Conservation (phyloP, 78 protist species). For the Pigoraptor vietnamica region DNA sequence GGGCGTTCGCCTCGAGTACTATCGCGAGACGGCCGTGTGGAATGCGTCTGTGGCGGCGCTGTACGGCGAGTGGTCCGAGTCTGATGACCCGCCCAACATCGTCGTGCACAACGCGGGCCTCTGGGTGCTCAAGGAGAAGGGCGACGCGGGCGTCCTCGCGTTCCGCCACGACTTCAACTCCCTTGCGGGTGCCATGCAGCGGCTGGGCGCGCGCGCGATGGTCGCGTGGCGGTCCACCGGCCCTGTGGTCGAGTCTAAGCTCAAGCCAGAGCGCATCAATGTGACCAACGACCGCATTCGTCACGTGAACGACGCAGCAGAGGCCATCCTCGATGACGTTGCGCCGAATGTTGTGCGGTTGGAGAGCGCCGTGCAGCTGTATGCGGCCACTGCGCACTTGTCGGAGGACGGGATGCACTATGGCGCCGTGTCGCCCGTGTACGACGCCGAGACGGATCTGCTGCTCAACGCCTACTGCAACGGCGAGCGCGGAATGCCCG, state of each 20-base stretch:
- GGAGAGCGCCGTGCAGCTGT: not conserved
- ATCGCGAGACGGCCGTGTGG: not conserved
- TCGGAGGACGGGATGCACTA: not conserved
- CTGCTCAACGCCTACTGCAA: not conserved
- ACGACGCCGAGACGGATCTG: not conserved
- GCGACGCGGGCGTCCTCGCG: not conserved
- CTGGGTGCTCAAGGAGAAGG: not conserved
- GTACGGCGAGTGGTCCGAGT: not conserved
- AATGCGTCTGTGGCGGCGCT: not conserved
- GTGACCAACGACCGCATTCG: not conserved
- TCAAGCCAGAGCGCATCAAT: not conserved
- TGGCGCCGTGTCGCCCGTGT: not conserved
- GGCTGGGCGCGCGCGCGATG: not conserved
- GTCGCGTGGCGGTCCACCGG: not conserved
- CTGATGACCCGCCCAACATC: not conserved
- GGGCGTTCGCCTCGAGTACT: not conserved
- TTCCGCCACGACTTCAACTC: not conserved
- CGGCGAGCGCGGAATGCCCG: not conserved
- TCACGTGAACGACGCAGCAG: not conserved
- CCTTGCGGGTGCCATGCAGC: not conserved
- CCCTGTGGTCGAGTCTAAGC: not conserved
- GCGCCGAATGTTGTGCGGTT: not conserved
- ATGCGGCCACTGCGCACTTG: not conserved
- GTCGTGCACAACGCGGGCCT: not conserved
- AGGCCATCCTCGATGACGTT: not conserved